These are phyloP conservation scores for Kingdonia uniflora DNA, from an alignment of 164 flowering plant genomes.

Conservation along the genomic window DNA sequence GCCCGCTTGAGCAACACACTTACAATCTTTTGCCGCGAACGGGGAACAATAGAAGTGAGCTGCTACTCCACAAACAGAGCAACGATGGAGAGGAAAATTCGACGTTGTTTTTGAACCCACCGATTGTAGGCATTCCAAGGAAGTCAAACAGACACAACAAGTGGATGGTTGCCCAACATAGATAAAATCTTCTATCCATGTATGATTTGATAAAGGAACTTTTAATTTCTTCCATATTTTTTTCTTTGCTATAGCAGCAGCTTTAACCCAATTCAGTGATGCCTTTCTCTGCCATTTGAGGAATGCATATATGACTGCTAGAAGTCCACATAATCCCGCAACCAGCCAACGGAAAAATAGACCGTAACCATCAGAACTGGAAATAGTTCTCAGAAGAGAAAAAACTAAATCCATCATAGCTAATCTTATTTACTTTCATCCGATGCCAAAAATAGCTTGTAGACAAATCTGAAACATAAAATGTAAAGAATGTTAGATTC, in stretches of 20 bases:
- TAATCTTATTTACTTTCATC: slow-evolving; percentile 9
- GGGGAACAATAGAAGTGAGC: slow-evolving; percentile 58
- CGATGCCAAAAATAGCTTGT: not conserved
- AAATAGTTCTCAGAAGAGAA: slow-evolving; percentile 24
- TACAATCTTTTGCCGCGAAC: slow-evolving; percentile 58
- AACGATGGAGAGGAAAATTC: slow-evolving; percentile 40
- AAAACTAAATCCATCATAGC: slow-evolving; percentile 26
- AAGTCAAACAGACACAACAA: slow-evolving; percentile 55
- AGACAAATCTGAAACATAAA: not conserved
- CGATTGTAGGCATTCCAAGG: slow-evolving; percentile 31
- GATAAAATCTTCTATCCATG: slow-evolving; percentile 50
- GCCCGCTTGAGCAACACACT: slow-evolving; percentile 59
- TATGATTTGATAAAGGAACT: slow-evolving; percentile 58
- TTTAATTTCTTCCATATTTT: slow-evolving; percentile 48
- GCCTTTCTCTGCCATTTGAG: slow-evolving; percentile 48
- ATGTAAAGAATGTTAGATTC: too few relatives aligned
- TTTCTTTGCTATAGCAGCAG: slow-evolving; percentile 66
- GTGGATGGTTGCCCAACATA: slow-evolving; percentile 42
- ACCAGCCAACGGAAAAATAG: slow-evolving; percentile 39
- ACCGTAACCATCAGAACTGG: slow-evolving; percentile 20
- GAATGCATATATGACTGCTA: slow-evolving; percentile 40
- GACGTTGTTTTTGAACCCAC: slow-evolving; percentile 27
- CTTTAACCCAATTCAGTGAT: slow-evolving; percentile 62
- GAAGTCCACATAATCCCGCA: slow-evolving; percentile 39
- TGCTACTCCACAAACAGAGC: slow-evolving; percentile 66